These are phyloP conservation scores for Thymus quinquecostatus DNA, from an alignment of 257 asterid genomes.

Conservation along the genomic window DNA sequence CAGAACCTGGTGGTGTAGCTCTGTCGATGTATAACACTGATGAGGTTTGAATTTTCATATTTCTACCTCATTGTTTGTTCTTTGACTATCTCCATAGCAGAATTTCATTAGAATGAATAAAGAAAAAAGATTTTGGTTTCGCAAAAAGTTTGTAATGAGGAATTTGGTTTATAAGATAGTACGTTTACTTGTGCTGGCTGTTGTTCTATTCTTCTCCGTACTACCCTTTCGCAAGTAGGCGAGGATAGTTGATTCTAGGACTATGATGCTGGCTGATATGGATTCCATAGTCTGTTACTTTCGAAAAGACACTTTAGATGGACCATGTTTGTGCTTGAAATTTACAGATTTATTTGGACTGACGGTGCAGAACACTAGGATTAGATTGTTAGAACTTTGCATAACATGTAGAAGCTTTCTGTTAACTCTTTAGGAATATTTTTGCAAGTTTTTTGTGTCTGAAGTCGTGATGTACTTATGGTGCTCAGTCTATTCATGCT, in stretches of 20 bases:
- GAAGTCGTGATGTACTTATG: constrained; percentile 19
- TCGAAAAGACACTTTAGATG: too few species aligned
- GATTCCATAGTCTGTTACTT: too few species aligned
- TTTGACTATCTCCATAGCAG: not conserved
- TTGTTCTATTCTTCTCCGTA: not conserved
- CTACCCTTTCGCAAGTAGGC: too few species aligned
- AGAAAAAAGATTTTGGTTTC: not conserved
- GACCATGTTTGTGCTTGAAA: too few species aligned
- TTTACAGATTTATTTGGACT: too few species aligned
- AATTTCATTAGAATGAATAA: not conserved
- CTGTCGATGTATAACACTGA: constrained; percentile 77
- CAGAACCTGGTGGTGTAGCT: constrained; percentile 69
- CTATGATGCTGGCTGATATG: too few species aligned
- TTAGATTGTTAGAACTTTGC: too few species aligned
- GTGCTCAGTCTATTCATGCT: constrained; percentile 72
- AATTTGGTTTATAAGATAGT: not conserved
- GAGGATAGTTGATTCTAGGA: too few species aligned
- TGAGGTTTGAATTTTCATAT: constrained; percentile 46
- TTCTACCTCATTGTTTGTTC: not conserved
- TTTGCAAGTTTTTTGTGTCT: constrained; percentile 14
- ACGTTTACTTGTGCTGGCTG: not conserved
- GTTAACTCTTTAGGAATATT: not conserved
- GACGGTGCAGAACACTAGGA: too few species aligned
- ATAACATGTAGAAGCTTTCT: not conserved
- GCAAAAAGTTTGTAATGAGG: not conserved